These are phyloP conservation scores for Rhynchosporium graminicola DNA, from an alignment of 2,329 filamentous ascomycete species.

Conservation along the genomic window DNA sequence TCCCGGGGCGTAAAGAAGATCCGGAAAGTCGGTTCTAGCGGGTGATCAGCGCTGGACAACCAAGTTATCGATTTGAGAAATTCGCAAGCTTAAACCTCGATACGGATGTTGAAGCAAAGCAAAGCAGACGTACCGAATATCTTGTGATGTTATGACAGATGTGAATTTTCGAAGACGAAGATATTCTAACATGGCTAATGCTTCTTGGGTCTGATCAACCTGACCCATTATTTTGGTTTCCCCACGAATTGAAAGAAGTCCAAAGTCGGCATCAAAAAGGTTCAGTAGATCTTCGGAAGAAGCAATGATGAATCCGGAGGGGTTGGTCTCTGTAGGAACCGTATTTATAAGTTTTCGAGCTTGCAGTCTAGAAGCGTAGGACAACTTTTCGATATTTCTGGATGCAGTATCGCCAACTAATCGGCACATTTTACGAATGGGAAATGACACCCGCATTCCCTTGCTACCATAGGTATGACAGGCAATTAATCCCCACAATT, in stretches of 20 bases:
- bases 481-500: conserved; percentile 85
- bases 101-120: too few relatives aligned
- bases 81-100: too few relatives aligned
- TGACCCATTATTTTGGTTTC: conserved; percentile 84
- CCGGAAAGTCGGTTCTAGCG: conserved; percentile 68
- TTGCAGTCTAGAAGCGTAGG: conserved; percentile 81
- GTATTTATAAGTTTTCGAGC: conserved; percentile 88
- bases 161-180: conserved; percentile 73
- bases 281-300: conserved; percentile 83
- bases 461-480: conserved; percentile 77
- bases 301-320: conserved; percentile 86
- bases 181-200: conserved; percentile 82
- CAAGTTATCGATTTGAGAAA: too few relatives aligned
- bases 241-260: conserved; percentile 79
- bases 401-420: conserved; percentile 84
- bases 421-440: conserved; percentile 88
- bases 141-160: conserved; percentile 75
- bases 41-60: too few relatives aligned
- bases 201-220: conserved; percentile 76
- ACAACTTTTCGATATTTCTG: conserved; percentile 82
- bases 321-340: conserved; percentile 75
- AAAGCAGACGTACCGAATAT: conserved; percentile 49
- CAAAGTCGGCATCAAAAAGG: conserved; percentile 85
- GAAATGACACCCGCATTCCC: conserved; percentile 90
- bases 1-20: conserved; percentile 76